Conservation (phyloP, 805 yeast genomes). For the Pichia phayaonensis region DNA sequence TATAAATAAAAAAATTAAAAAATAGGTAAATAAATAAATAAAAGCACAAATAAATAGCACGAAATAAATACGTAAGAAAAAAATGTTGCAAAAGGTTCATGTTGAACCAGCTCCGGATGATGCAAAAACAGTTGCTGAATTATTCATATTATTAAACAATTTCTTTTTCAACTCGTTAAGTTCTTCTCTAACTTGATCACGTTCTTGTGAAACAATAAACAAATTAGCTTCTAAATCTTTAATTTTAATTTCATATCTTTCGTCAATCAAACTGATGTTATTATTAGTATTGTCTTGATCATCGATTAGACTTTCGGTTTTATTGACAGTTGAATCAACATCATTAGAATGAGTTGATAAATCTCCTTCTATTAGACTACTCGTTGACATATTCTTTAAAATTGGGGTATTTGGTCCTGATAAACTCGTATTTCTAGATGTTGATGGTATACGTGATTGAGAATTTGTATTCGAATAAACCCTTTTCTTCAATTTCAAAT, state of each 20-base stretch:
- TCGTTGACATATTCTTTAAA: background rate
- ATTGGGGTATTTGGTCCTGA: background rate
- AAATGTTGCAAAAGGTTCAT: background rate
- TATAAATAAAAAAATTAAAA: too few species aligned
- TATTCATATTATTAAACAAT: slow-evolving; percentile 24
- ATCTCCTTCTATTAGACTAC: background rate
- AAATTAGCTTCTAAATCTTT: slow-evolving; percentile 81
- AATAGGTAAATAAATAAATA: too few species aligned
- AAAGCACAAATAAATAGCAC: background rate
- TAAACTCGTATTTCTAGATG: background rate
- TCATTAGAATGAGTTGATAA: background rate
- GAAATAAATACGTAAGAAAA: background rate
- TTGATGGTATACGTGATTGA: background rate
- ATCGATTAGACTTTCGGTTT: background rate
- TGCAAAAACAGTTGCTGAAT: background rate
- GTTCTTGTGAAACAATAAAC: slow-evolving; percentile 71
- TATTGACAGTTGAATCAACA: background rate
- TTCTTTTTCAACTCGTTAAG: slow-evolving; percentile 53
- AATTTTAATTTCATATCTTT: slow-evolving; percentile 67
- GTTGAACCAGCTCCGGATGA: background rate
- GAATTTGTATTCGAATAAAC: slow-evolving; percentile 12
- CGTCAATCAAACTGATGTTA: slow-evolving; percentile 28
- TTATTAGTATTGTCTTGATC: slow-evolving; percentile 19
- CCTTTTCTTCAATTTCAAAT: slow-evolving; percentile 40
- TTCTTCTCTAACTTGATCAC: slow-evolving; percentile 67